Percentiles rank a stretch among this genome's conserved stretches.
These are phyloP conservation scores for Wallacemonas rigidus DNA, from an alignment of 208 protist genomes.

Conservation along the genomic window DNA sequence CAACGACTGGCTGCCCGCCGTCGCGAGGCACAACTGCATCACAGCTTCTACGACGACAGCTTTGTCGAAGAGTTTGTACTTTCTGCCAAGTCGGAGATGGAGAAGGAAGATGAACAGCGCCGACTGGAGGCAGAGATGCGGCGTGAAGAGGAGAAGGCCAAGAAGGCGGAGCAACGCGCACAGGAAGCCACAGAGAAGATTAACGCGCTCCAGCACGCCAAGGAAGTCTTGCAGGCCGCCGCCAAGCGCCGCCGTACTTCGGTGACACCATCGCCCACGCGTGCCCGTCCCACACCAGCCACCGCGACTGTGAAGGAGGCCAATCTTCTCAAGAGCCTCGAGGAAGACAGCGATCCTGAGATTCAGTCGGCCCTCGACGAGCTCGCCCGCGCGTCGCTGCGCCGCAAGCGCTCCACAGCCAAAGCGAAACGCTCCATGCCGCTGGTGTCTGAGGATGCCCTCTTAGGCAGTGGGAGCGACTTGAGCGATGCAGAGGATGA, in stretches of 20 bases:
- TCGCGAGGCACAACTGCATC: slow-evolving; percentile 75
- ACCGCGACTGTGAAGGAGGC: slow-evolving; percentile 35
- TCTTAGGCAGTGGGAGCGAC: slow-evolving; percentile 23
- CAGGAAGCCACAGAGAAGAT: slow-evolving; percentile 55
- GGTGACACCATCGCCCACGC: slow-evolving; percentile 45
- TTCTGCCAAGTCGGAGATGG: slow-evolving; percentile 42
- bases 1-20: slow-evolving; percentile 75
- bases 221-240: slow-evolving; percentile 69
- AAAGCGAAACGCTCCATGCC: slow-evolving; percentile 39
- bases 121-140: slow-evolving; percentile 36
- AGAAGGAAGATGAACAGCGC: slow-evolving; percentile 41
- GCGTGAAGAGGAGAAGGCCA: slow-evolving; percentile 45
- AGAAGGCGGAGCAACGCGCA: slow-evolving; percentile 40
- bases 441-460: slow-evolving; percentile 42
- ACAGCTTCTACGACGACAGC: slow-evolving; percentile 91
- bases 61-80: slow-evolving; percentile 89
- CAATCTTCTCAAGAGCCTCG: slow-evolving; percentile 30
- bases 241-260: slow-evolving; percentile 50
- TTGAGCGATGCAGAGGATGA: slow-evolving; percentile 19
- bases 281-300: slow-evolving; percentile 32
- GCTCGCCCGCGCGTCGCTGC: slow-evolving; percentile 30
- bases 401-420: slow-evolving; percentile 20
- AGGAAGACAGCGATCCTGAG: slow-evolving; percentile 59
- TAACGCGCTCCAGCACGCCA: slow-evolving; percentile 68
- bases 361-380: slow-evolving; percentile 54